Evolutionary conservation across 176 grass and related monocot genomes (phyloP), one percentile per base, ranked within the genome.

Genomic region (Echinochloa phyllopogon): DNA sequence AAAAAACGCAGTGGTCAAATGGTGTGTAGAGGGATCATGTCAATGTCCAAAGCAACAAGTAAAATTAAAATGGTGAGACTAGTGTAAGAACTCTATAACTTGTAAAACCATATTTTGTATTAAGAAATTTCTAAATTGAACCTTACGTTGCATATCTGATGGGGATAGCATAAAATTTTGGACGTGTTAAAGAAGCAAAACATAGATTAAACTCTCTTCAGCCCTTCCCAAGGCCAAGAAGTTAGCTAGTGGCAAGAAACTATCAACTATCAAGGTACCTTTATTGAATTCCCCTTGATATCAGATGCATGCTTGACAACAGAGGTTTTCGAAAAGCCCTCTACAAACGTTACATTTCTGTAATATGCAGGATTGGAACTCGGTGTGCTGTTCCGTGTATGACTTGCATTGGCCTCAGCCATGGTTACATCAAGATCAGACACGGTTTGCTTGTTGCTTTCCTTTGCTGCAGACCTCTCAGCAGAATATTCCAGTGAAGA

Each of bases 311-410:
- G 81, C 86, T 96, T 99, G 55, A 99, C 89, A 63, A 99, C 88
- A 73, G 96, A 99, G 89, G 96, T 91, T 87, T 99, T 99, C 38
- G 96, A 94, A 79, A 99, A 92, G 81, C 94, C 96, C 65, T 99
- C 96, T 49, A 96, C 96, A 89, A 99, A 96, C 52, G 91, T 99
- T 65, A 88, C 82, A 59, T 94, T 92, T 89, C 88, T 85, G 50
- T 80, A 94, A 88, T 82, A 91, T 79, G 89, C 23, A 83, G 91
- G 84, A 89, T 91, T 99, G 67, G 36, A 49, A 72, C 85, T 76
- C 37, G 60, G 81, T 39, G 60, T 75, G 81, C 7, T 94, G 85
- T 58, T 96, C 63, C 84, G 88, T 86, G 70, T 70, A 50, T 92
- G 86, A 89, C 78, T 92, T 88, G 83, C 41, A 65, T 73, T 88